Base-by-base conservation (phyloP, 441 rosid species). In the Oxalis stricta region DNA sequence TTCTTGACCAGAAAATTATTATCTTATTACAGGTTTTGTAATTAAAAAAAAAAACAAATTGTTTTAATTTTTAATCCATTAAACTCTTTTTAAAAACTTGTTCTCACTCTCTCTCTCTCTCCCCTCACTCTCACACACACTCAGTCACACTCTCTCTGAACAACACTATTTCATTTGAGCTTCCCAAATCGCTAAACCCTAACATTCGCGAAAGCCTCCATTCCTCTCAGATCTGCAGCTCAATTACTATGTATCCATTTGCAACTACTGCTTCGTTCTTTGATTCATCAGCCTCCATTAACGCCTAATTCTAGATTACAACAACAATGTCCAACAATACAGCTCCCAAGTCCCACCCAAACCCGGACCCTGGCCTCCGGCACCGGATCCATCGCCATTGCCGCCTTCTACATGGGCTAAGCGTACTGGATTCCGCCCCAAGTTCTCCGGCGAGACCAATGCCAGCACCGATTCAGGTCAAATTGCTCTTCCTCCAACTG, bases 381-480 rank as follows among this genome's bases (percentile, higher is more conserved):
- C 69, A 39, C 83, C 87, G 7, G 95, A 79, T 18, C 58, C 91
- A 0, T 52, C 91, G 15, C 59, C 88, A 52, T 44, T 79, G 69
- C 84, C 92, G 55, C 94, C 94, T 2, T 68, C 98, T 53, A 60
- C 98, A 0, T 89, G 98, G 98, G 98, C 98, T 5, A 80, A 82
- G 56, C 60, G 73, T 47, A 89, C 94, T 29, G 96, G 96, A 3
- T 89, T 89, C 50, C 91, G 83, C 4, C 96, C 98, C 23, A 89
- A 78, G 59, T 82, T 85, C 77, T 89, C 98, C 41, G 98, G 98
- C 18, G 96, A 82, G 72, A 44, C 87, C 49, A 82, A 68, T 71
- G 92, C 87, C 38, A 49, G 76, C n/a, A n/a, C n/a, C 18, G 77
- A 75, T 40, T 80, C 96, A 49, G 92, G 81, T 16, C 91, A 84